phyloP scores from a whole-genome alignment of 495 filamentous ascomycete species.

The Massariosphaeria phaeospora region DNA sequence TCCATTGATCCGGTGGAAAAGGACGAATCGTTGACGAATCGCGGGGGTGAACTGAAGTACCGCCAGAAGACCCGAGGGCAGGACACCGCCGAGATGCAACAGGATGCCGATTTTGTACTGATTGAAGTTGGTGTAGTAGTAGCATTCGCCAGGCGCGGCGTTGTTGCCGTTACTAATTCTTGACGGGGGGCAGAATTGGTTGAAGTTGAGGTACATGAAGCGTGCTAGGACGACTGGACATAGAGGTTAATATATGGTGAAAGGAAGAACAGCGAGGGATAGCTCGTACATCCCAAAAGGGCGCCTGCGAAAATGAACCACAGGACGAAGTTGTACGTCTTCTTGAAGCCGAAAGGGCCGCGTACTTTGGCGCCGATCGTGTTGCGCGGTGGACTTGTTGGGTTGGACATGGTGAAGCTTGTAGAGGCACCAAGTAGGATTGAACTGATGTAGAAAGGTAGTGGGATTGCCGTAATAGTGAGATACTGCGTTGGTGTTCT shows the following conservation, averaged over 20 bases:
- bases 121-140: slow-evolving; percentile 41
- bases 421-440: no score
- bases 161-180: slow-evolving; percentile 13
- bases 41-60: slow-evolving; percentile 50
- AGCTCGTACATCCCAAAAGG: slow-evolving; percentile 28
- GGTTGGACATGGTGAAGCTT: no score
- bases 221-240: slow-evolving; percentile 27
- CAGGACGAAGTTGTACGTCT: slow-evolving; percentile 20
- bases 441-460: no score
- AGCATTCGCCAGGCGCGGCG: slow-evolving; percentile 49
- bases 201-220: slow-evolving; percentile 40
- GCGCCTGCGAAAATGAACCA: slow-evolving; percentile 34
- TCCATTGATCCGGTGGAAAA: slow-evolving; percentile 53
- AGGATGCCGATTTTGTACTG: slow-evolving; percentile 45
- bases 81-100: slow-evolving; percentile 44
- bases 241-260: no score
- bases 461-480: no score
- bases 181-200: slow-evolving; percentile 11
- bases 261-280: no score
- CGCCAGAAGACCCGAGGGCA: slow-evolving; percentile 48
- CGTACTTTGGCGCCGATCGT: no score
- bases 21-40: slow-evolving; percentile 45
- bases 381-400: no score
- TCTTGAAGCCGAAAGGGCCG: slow-evolving; percentile 22
- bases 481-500: no score